Percentiles rank a stretch among this genome's conserved stretches.
These are phyloP conservation scores for Plasmodium adleri DNA, from an alignment of 169 alveolate species.

Conservation along the genomic window DNA sequence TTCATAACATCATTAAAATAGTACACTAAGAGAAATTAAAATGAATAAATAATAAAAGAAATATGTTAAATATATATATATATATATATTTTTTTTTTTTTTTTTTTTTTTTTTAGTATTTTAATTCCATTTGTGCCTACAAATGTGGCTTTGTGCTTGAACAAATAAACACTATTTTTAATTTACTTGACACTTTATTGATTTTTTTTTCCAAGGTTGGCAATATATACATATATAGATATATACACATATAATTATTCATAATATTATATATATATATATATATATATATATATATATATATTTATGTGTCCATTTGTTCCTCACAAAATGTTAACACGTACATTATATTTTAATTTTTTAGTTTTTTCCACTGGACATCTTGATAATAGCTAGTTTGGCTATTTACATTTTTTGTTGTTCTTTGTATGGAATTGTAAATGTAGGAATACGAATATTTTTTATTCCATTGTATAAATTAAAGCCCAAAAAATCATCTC, in stretches of 20 bases:
- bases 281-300: neutral
- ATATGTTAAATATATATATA: neutral
- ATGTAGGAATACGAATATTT: slow-evolving; percentile 81
- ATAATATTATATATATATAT: neutral
- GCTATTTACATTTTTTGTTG: slow-evolving; percentile 79
- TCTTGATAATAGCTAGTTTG: slow-evolving; percentile 78
- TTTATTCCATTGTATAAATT: slow-evolving; percentile 77
- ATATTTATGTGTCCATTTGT: neutral
- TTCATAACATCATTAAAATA: no score
- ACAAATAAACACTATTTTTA: slow-evolving; percentile 68
- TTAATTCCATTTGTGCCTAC: slow-evolving; percentile 78
- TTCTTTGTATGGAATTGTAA: slow-evolving; percentile 82
- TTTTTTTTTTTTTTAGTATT: slow-evolving; percentile 33
- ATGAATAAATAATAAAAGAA: neutral
- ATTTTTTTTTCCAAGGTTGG: slow-evolving; percentile 51
- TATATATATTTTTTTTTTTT: neutral
- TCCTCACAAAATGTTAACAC: no score
- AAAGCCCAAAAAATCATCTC: slow-evolving; percentile 82
- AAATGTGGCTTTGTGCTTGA: slow-evolving; percentile 85
- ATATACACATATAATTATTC: neutral
- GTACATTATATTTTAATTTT: neutral
- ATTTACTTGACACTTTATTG: slow-evolving; percentile 73
- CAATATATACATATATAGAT: neutral
- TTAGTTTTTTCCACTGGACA: slow-evolving; percentile 82
- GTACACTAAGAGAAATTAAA: neutral